Evolutionary conservation across 1,284 basidiomycete genomes (phyloP), one percentile per base, ranked within the genome.

Genomic region (Ganoderma resinaceum): DNA sequence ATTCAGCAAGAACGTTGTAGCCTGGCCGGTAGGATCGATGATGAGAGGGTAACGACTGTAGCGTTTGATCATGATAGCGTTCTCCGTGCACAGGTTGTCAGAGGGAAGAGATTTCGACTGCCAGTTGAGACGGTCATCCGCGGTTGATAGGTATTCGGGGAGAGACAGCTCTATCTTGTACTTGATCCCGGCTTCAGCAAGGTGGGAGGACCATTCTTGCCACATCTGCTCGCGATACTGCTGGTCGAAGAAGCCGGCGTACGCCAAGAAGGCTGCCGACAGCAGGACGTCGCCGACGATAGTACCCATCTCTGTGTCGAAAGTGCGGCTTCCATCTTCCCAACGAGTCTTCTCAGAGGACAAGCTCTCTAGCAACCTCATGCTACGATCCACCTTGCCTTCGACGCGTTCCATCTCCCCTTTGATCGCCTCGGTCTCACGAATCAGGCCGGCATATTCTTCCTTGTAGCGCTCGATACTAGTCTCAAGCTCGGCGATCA

Each of bases 21-120:
- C 97, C 79, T 99, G 98, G n/a, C 98, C 98, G 0, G 97, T 99
- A 1, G 98, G 98, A 79, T 99, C 98, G 76, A 99, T 96, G 73
- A 99, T 95, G 65, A 99, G 89, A 2, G 98, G 98, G 79, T 99
- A 99, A 20, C 98, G 95, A 78, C 96, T 96, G 89, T 97, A 99
- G 59, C 96, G 92, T 79, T 98, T 97, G 78, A 99, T 90, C 95
- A 98, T 99, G 82, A 99, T 97, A 12, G 98, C 98, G 78, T 99
- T 99, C 82, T 99, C 98, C 1, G 94, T 96, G 76, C 96, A 98
- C 42, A 99, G 86, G 72, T 95, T 97, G 81, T 99, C 97, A 9
- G 95, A 91, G 0, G 98, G 98, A 16, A 99, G 85, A 1, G 95
- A 93, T 76, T 96, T 96, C 23, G 95, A 94, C 80, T 97, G 96